phyloP scores from a whole-genome alignment of 2,329 filamentous ascomycete genomes.

The Ophiognomonia clavigignenti-juglandacearum region DNA sequence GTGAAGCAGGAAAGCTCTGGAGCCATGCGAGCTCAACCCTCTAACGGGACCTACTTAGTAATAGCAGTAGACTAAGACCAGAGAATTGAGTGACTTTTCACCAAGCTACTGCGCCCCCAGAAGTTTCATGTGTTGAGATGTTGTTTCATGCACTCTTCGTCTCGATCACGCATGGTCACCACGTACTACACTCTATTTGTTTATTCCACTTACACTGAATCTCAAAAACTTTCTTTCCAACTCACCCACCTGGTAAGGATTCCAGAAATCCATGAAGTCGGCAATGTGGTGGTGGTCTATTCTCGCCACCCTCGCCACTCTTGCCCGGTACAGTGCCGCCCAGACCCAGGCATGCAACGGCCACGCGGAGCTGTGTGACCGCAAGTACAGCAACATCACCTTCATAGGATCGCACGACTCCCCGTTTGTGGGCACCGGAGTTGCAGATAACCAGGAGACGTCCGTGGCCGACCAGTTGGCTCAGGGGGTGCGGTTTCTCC shows the following conservation, averaged over 20 bases:
- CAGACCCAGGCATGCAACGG: conserved; percentile 55
- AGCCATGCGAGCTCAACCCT: too few species aligned
- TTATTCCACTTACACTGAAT: too few species aligned
- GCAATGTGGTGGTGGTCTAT: neutral
- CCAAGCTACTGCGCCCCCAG: too few species aligned
- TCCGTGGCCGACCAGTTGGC: conserved; percentile 54
- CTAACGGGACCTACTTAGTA: too few species aligned
- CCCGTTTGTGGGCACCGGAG: conserved; percentile 53
- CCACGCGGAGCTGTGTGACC: conserved; percentile 47
- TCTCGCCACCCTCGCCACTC: neutral
- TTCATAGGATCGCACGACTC: conserved; percentile 62
- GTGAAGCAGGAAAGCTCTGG: too few species aligned
- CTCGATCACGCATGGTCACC: too few species aligned
- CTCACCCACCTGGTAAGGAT: too few species aligned
- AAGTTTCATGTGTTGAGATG: neutral
- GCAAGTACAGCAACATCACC: conserved; percentile 54
- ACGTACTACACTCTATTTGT: too few species aligned
- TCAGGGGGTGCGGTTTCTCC: conserved; percentile 59
- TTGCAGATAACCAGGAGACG: conserved; percentile 56
- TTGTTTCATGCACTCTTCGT: neutral
- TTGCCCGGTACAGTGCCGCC: conserved; percentile 12
- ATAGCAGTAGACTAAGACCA: too few species aligned
- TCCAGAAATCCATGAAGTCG: too few species aligned
- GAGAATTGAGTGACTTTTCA: too few species aligned
- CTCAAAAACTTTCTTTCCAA: too few species aligned